Base-by-base conservation (phyloP, 2,329 filamentous ascomycete species). In the Canariomyces notabilis region DNA sequence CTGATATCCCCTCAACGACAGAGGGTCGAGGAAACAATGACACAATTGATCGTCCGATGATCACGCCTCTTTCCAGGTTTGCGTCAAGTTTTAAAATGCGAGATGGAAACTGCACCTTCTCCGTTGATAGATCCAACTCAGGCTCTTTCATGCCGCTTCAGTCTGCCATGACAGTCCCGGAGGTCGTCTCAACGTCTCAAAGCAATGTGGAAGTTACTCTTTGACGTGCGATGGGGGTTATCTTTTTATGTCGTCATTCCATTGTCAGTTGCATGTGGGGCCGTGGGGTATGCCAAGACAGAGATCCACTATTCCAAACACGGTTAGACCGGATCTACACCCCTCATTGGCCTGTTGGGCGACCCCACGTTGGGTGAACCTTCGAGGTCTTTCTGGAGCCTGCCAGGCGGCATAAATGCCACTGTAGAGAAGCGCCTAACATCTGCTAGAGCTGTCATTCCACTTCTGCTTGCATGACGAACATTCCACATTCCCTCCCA, bases 351-450 rank as follows among this genome's bases (percentile, higher is more conserved):
- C n/a, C 26, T 6, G 9, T 9, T 22, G 6, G 14, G 37, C 12
- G 52, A 46, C 52, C 54, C 52, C 48, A 42, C 49, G 50, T 42
- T 46, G 43, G 19, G 6, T 44, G 46, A 49, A 50, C 15, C 15
- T 57, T 57, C 55, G 31, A 54, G 55, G 33, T 16, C 37, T 36
- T 57, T 57, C 51, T 57, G 51, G 49, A 46, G 47, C 41, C 16
- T 47, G 38, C 43, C 14, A 22, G 47, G 50, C 45, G 44, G n/a
- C n/a, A n/a, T n/a, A n/a, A n/a, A 37, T 42, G 46, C 38, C 29
- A 20, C 46, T 32, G 19, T 41, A 43, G 41, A 44, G 6, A 12
- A 32, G 18, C 6, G 35, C 14, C 48, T 26, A 22, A 48, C 21
- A 42, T 41, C 34, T 41, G 29, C 50, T 39, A 39, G 46, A 32